Percentiles rank a stretch among this genome's conserved stretches.
Conservation (phyloP, 75 land plant species). For the Adiantum capillusveneris region DNA sequence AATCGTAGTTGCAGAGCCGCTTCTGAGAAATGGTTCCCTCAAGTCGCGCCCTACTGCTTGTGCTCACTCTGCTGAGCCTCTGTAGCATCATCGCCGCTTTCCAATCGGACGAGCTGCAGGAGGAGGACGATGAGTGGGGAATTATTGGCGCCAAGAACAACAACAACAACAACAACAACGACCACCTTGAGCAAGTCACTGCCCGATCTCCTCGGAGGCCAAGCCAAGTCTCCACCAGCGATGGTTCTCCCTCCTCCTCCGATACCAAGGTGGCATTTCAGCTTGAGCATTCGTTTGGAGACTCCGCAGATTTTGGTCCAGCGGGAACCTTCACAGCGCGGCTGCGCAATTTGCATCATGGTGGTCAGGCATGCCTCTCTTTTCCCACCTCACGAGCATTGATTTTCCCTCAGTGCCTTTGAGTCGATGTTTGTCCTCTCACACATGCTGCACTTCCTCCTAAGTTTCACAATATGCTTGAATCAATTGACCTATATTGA, state of each 20-base stretch:
- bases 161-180: background rate
- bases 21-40: too few relatives aligned
- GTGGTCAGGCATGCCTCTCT: slow-evolving; percentile 18
- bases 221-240: too few relatives aligned
- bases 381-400: too few relatives aligned
- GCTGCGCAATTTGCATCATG: slow-evolving; percentile 15
- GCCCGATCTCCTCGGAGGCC: background rate
- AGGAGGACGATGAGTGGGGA: slow-evolving; percentile 42
- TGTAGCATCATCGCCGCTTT: slow-evolving; percentile 6
- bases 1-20: too few relatives aligned
- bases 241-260: background rate
- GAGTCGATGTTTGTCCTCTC: too few relatives aligned
- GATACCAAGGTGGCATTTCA: slow-evolving; percentile 18
- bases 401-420: too few relatives aligned
- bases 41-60: too few relatives aligned
- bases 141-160: slow-evolving; percentile 8
- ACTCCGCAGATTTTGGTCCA: slow-evolving; percentile 10
- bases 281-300: slow-evolving; percentile 30
- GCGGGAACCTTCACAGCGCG: slow-evolving; percentile 28
- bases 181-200: background rate
- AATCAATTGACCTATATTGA: too few relatives aligned
- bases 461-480: too few relatives aligned
- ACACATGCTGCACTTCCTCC: too few relatives aligned
- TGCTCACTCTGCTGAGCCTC: too few relatives aligned
- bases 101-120: slow-evolving; percentile 33